phyloP scores from a whole-genome alignment of 139 green algal species.

The Picochlorum sp. region DNA sequence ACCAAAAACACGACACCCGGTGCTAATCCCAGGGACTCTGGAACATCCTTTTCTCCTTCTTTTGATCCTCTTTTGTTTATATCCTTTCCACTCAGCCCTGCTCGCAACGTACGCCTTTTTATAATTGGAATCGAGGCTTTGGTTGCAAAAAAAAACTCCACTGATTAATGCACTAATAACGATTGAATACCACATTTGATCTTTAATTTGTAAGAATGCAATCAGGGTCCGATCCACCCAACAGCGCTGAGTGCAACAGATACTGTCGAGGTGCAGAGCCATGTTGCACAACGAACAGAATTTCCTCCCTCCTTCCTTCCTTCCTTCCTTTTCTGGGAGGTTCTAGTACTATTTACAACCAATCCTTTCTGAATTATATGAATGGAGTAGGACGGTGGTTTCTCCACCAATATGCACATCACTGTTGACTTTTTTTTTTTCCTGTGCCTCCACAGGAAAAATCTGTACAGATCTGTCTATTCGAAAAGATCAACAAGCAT shows the following conservation, averaged over 20 bases:
- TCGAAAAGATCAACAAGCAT: too few species aligned
- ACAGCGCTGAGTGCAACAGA: neutral
- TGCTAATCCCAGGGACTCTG: constrained; percentile 82
- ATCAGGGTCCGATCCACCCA: neutral
- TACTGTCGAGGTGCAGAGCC: neutral
- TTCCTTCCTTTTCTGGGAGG: too few species aligned
- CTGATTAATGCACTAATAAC: constrained; percentile 35
- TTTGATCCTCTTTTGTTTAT: constrained; percentile 80
- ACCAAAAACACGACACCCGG: constrained; percentile 81
- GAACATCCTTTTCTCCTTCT: constrained; percentile 65
- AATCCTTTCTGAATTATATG: too few species aligned
- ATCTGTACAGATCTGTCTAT: too few species aligned
- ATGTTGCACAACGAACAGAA: neutral
- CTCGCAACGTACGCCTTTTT: constrained; percentile 19
- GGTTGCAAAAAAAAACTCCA: constrained; percentile 46
- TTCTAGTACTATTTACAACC: too few species aligned
- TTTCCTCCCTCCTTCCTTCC: too few species aligned
- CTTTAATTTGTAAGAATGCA: constrained; percentile 3
- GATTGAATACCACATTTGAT: constrained; percentile 14
- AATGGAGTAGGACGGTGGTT: too few species aligned
- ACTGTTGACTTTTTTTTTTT: too few species aligned
- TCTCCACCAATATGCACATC: too few species aligned
- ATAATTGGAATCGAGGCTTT: constrained; percentile 57
- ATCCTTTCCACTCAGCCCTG: constrained; percentile 75
- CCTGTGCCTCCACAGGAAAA: too few species aligned